phyloP scores from a whole-genome alignment of 768 basidiomycete genomes.

The Xanthoconium stramineum region DNA sequence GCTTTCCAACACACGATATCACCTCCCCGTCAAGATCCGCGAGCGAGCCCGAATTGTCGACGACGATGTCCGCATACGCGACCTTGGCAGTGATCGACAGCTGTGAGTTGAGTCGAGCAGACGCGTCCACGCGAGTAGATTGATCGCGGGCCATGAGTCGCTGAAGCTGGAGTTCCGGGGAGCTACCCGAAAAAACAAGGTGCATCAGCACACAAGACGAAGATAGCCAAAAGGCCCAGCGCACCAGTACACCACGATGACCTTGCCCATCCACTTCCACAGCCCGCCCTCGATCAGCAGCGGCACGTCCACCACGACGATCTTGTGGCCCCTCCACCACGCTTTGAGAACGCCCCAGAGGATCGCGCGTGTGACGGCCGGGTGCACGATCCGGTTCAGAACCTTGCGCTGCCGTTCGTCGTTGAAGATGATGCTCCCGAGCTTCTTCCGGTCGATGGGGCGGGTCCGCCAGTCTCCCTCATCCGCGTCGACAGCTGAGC shows the following conservation, averaged over 20 bases:
- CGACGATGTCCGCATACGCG: conserved; percentile 75
- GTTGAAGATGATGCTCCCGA: conserved; percentile 83
- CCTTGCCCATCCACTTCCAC: conserved; percentile 77
- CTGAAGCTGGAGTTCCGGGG: conserved; percentile 77
- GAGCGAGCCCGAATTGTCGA: conserved; percentile 84
- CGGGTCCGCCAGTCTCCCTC: conserved; percentile 44
- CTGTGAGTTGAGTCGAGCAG: conserved; percentile 74
- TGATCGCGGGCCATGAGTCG: conserved; percentile 77
- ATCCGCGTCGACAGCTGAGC: background rate
- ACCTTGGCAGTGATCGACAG: conserved; percentile 77
- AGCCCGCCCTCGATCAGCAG: conserved; percentile 86
- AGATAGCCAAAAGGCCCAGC: background rate
- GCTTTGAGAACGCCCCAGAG: conserved; percentile 57
- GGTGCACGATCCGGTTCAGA: conserved; percentile 87
- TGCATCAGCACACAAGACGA: background rate
- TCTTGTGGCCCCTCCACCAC: conserved; percentile 77
- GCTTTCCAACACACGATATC: conserved; percentile 37
- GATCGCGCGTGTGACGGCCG: conserved; percentile 83
- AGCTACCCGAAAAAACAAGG: conserved; percentile 41
- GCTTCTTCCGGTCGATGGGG: conserved; percentile 72
- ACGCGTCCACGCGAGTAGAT: conserved; percentile 64
- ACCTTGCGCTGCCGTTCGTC: conserved; percentile 66
- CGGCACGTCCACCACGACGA: conserved; percentile 88
- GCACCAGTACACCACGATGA: conserved; percentile 92
- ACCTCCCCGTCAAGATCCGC: conserved; percentile 58